phyloP scores from a whole-genome alignment of 148 eudicot genomes.

The Nyssa sinensis region DNA sequence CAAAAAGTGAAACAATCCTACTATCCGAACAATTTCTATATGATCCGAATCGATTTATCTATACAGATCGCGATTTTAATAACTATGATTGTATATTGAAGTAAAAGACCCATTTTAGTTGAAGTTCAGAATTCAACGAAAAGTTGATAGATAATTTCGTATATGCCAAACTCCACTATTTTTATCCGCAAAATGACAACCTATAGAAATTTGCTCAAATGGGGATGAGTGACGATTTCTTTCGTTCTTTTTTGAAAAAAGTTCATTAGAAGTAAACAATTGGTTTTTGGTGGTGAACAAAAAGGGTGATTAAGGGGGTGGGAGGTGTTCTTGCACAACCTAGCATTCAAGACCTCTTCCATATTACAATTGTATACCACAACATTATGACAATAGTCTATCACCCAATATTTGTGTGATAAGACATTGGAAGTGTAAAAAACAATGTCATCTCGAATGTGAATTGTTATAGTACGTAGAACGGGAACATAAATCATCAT shows the following conservation, averaged over 20 bases:
- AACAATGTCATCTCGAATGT: too few species aligned
- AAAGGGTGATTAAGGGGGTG: neutral
- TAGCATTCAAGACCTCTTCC: neutral
- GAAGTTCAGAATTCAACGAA: neutral
- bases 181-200: neutral
- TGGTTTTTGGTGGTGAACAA: neutral
- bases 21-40: too few species aligned
- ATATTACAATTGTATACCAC: neutral
- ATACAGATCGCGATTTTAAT: too few species aligned
- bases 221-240: neutral
- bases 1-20: too few species aligned
- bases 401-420: neutral
- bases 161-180: neutral
- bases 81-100: too few species aligned
- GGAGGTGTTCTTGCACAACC: too few species aligned
- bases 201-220: neutral
- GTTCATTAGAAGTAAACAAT: neutral
- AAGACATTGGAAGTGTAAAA: neutral
- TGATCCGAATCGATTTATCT: too few species aligned
- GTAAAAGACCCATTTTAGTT: neutral
- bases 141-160: neutral
- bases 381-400: conserved; percentile 4
- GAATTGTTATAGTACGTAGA: too few species aligned
- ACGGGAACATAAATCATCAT: too few species aligned
- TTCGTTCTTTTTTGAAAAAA: neutral